Evolutionary conservation across 1,139 yeast genomes (phyloP).

Genomic region (Protomyces pachydermus): DNA sequence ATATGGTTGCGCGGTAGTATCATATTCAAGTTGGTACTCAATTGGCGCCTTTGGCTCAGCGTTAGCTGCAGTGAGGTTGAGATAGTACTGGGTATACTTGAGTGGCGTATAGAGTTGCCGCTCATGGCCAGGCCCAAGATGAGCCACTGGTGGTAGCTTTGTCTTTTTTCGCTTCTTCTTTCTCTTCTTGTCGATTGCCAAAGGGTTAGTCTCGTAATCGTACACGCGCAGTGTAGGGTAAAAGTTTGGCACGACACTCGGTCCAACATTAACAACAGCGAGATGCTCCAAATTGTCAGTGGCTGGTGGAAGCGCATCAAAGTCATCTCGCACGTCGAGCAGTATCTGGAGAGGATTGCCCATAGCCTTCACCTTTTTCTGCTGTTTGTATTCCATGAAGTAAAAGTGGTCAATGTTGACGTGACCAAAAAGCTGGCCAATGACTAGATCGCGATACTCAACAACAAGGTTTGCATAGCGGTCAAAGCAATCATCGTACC

Average conservation of each 20-base stretch:
- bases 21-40: constrained; percentile 54
- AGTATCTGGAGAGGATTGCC: constrained; percentile 31
- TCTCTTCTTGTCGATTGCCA: constrained; percentile 34
- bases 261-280: constrained; percentile 62
- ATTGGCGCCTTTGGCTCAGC: constrained; percentile 45
- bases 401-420: constrained; percentile 84
- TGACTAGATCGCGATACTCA: constrained; percentile 73
- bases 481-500: constrained; percentile 63
- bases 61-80: constrained; percentile 52
- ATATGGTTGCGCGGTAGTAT: constrained; percentile 57
- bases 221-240: constrained; percentile 77
- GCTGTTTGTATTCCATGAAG: constrained; percentile 55
- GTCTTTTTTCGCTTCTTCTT: constrained; percentile 35
- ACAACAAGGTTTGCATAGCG: constrained; percentile 72
- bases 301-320: constrained; percentile 27
- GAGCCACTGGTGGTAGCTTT: constrained; percentile 47
- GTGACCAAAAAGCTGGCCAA: constrained; percentile 81
- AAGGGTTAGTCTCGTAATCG: constrained; percentile 52
- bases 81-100: constrained; percentile 65
- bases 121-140: constrained; percentile 69
- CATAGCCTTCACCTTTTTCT: constrained; percentile 43
- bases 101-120: constrained; percentile 69
- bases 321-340: constrained; percentile 32
- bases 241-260: constrained; percentile 80
- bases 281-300: constrained; percentile 48